Percentiles rank a stretch among this genome's conserved stretches.
phyloP scores from a whole-genome alignment of 371 early-diverging fungal species.

The Syncephalastrum contaminatum region DNA sequence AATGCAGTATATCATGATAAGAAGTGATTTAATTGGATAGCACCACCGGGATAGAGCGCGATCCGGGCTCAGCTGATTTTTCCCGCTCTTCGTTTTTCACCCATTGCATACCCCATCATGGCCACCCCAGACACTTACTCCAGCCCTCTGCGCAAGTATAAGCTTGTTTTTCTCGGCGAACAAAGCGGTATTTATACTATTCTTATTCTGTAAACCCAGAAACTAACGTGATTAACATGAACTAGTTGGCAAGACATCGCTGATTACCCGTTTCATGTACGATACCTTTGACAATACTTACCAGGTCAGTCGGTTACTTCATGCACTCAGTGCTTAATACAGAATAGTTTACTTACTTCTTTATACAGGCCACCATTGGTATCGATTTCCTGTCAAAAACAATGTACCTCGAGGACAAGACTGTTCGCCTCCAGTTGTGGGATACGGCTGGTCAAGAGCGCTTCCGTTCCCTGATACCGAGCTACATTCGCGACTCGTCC shows the following conservation, averaged over 20 bases:
- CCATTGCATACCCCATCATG: conserved; percentile 19
- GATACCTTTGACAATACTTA: conserved; percentile 97
- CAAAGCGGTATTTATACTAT: conserved; percentile 94
- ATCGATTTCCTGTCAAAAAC: conserved; percentile 99
- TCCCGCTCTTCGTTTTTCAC: conserved; percentile 8
- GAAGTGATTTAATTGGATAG: no score
- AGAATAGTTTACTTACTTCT: neutral
- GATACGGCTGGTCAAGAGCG: conserved; percentile 99
- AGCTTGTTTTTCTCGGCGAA: conserved; percentile 93
- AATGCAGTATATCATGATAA: no score
- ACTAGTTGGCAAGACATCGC: conserved; percentile 97
- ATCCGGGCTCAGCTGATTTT: neutral
- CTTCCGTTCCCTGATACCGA: conserved; percentile 95
- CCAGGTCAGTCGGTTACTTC: conserved; percentile 36
- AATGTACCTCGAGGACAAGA: conserved; percentile 92
- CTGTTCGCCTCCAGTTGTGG: conserved; percentile 98
- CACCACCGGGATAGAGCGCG: no score
- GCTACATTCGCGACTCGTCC: conserved; percentile 97
- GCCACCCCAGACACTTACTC: conserved; percentile 28
- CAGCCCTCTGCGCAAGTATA: conserved; percentile 82
- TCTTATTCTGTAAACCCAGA: no score
- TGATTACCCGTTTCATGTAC: conserved; percentile 98
- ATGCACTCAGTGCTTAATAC: neutral
- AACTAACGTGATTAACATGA: no score
- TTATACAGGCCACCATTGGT: conserved; percentile 94